A percentile compares a stretch with the other conserved stretches of the same genome.
These are phyloP conservation scores for Annona squamosa DNA, from an alignment of 164 flowering plant genomes.

Conservation along the genomic window DNA sequence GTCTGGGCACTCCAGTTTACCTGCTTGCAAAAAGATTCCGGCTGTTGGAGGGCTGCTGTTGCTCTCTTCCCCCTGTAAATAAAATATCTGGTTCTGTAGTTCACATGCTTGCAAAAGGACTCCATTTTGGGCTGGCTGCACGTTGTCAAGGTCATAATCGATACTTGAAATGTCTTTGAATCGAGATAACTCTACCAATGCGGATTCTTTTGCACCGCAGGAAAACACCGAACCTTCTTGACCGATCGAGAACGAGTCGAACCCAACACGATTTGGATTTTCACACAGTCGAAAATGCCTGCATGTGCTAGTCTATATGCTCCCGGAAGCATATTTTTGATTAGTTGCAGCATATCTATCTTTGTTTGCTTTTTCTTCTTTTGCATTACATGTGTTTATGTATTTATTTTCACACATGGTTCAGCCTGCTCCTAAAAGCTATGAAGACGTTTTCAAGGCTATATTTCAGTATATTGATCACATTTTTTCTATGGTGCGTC, in stretches of 20 bases:
- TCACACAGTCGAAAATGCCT: not conserved
- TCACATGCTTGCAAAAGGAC: no score
- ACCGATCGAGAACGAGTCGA: not conserved
- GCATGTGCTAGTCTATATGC: not conserved
- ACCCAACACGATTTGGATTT: not conserved
- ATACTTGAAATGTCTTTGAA: not conserved
- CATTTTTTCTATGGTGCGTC: constrained; percentile 35
- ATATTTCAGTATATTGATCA: constrained; percentile 41
- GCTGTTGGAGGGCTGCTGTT: no score
- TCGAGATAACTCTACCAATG: not conserved
- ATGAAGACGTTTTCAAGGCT: constrained; percentile 36
- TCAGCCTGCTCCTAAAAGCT: constrained; percentile 26
- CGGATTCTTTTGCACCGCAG: not conserved
- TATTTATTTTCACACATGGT: not conserved
- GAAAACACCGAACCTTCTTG: not conserved
- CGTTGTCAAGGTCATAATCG: no score
- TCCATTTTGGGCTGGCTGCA: no score
- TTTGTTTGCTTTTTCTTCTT: not conserved
- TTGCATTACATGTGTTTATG: not conserved
- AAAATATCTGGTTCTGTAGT: no score
- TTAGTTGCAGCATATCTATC: not conserved
- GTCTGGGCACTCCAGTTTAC: not conserved
- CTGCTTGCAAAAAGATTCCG: not conserved
- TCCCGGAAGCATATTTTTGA: not conserved
- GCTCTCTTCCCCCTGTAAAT: no score